Base-by-base conservation (phyloP, 257 asterid species). In the Oldenlandia corymbosa region DNA sequence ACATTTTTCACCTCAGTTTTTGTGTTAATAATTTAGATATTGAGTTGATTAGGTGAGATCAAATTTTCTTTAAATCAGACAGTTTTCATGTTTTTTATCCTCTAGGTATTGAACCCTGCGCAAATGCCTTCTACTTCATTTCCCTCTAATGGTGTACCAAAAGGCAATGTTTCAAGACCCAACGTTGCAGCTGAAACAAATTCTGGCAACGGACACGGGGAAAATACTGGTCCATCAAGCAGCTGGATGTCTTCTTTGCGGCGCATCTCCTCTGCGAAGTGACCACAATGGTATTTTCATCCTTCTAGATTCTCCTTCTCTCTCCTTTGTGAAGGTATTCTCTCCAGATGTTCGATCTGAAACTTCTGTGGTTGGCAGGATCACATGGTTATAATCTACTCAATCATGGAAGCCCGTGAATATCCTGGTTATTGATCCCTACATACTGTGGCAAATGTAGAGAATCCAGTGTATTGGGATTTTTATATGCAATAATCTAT, bases 211-310 rank as follows among this genome's bases (percentile, higher is more conserved):
- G 86, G 79, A 76, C 81, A 76, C 72, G 84, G 79, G 45, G 94
- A 84, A 59, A 83, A 47, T 60, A 66, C 78, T 49, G 96, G 86
- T 68, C 94, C 90, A 67, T 81, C 97, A 58, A 84, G 91, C 80
- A 79, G 95, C 80, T 92, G 99, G 95, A 85, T 89, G 64, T 85
- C 96, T 63, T 84, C 96, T 49, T 76, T 87, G 52, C 91, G 95
- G 12, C 96, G 97, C 68, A 85, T 89, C 61, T 89, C 99, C 58
- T 89, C 99, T 46, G 76, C 97, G 13, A 92, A 92, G 80, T 92
- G 77, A 82, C 72, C 39, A 55, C 63, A 53, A 48, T 64, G 83
- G 83, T 76, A 65, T 54, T 63, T 62, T 52, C 24, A 43, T 32
- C 59, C 52, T 50, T 12, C 41, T 39, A 1, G 13, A 13, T 41